These are phyloP conservation scores for Urtica urens DNA, from an alignment of 306 rosid genomes.

Conservation along the genomic window DNA sequence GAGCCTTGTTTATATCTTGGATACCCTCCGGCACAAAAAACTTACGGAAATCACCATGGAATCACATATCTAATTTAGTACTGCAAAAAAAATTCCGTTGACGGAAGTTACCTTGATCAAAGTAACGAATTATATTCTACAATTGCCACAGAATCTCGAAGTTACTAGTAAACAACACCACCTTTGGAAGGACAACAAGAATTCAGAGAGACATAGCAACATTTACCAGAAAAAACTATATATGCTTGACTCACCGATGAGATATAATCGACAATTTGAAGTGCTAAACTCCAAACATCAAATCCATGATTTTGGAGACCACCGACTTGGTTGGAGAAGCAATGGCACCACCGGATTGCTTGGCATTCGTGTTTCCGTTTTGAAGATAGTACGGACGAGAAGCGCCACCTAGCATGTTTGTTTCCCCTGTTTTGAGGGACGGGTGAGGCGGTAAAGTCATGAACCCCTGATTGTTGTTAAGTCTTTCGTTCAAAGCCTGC, in stretches of 20 bases:
- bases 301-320: conserved; percentile 78
- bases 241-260: conserved; percentile 17
- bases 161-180: too few relatives aligned
- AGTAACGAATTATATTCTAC: too few relatives aligned
- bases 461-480: conserved; percentile 57
- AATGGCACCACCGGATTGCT: conserved; percentile 69
- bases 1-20: too few relatives aligned
- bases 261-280: neutral
- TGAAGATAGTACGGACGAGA: conserved; percentile 57
- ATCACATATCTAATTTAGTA: too few relatives aligned
- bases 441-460: conserved; percentile 58
- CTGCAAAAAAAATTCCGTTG: too few relatives aligned
- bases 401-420: conserved; percentile 32
- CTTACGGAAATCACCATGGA: too few relatives aligned
- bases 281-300: conserved; percentile 85
- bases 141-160: too few relatives aligned
- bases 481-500: conserved; percentile 58
- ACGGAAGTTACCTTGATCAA: too few relatives aligned
- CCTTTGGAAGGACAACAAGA: too few relatives aligned
- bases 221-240: too few relatives aligned
- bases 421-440: conserved; percentile 39
- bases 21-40: too few relatives aligned
- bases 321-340: conserved; percentile 91
- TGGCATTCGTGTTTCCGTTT: conserved; percentile 43
- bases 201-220: too few relatives aligned